Evolutionary conservation across 192 early-diverging fungal genomes (phyloP), one percentile per base, ranked within the genome.

Genomic region (Umbelopsis isabellina): DNA sequence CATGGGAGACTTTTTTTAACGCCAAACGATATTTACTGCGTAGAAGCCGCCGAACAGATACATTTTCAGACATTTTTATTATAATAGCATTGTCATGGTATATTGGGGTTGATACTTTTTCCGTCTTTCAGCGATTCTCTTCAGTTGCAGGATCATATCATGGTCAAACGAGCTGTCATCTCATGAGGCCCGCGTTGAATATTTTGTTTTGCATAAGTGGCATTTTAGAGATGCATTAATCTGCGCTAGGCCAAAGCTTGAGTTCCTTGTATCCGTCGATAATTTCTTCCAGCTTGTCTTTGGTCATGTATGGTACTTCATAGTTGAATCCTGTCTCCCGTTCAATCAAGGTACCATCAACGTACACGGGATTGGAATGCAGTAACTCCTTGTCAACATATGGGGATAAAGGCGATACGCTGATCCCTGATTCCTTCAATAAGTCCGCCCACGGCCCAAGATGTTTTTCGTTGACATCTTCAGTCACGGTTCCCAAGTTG

Each of bases 381-480:
- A 96, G 85, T 27, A 97, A 83, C 80, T 98, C 97, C 68, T 93
- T 87, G 78, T 98, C 97, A 30, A 98, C 69, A 74, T 96, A 98
- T 13, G 97, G 97, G 27, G 94, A 94, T 58, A 98, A 76, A 16
- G 95, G 94, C 21, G 95, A 96, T 69, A 90, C 90, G 35, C 79
- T 80, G 35, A 95, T 88, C 5, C 83, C 85, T 46, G 84, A 81
- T n/a, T 77, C 79, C 27, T 90, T 87, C 72, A 96, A 83, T 22
- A 98, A 79, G 21, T 91, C 89, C 48, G 93, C 90, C 97, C 97
- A 98, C 18, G 97, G 97, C 35, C 91, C 91, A 65, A 98, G 80
- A 66, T 97, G 92, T 77, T 91, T 93, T 71, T 97, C 95, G 68
- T 98, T 98, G 21, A 75, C 65, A 21, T 69, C 95, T 70, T 98